Evolutionary conservation across 2,329 filamentous ascomycete genomes (phyloP).

Genomic region (Periconia macrospinosa): DNA sequence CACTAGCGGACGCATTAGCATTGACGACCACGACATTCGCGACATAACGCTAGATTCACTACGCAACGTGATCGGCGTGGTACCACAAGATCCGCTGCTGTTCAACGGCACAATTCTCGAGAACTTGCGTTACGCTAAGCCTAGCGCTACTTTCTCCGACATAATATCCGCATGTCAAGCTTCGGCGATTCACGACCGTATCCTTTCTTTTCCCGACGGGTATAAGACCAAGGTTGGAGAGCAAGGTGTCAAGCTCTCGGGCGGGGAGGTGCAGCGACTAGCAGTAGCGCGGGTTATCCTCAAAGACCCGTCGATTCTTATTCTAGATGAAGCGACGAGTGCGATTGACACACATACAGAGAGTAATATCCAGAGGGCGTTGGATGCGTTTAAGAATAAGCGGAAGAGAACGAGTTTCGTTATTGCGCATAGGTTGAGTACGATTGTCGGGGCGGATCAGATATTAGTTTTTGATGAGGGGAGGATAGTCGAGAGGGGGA

Average conservation of each 20-base stretch:
- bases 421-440: constrained; percentile 76
- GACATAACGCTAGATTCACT: constrained; percentile 59
- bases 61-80: constrained; percentile 60
- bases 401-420: constrained; percentile 65
- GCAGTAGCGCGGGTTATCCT: constrained; percentile 73
- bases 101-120: constrained; percentile 65
- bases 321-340: constrained; percentile 83
- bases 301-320: constrained; percentile 74
- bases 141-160: constrained; percentile 59
- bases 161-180: constrained; percentile 60
- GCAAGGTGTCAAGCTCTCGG: constrained; percentile 52
- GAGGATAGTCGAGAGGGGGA: constrained; percentile 11
- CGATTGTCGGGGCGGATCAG: constrained; percentile 73
- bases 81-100: constrained; percentile 62
- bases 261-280: constrained; percentile 64
- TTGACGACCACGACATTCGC: constrained; percentile 61
- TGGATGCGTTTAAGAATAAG: constrained; percentile 52
- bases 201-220: constrained; percentile 54
- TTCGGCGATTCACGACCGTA: constrained; percentile 64
- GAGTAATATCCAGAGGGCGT: constrained; percentile 63
- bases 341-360: constrained; percentile 74
- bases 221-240: constrained; percentile 33
- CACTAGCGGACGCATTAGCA: constrained; percentile 52
- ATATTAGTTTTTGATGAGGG: constrained; percentile 14
- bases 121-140: constrained; percentile 63